Conservation (phyloP, 306 rosid genomes). For the Trifolium fragiferum region DNA sequence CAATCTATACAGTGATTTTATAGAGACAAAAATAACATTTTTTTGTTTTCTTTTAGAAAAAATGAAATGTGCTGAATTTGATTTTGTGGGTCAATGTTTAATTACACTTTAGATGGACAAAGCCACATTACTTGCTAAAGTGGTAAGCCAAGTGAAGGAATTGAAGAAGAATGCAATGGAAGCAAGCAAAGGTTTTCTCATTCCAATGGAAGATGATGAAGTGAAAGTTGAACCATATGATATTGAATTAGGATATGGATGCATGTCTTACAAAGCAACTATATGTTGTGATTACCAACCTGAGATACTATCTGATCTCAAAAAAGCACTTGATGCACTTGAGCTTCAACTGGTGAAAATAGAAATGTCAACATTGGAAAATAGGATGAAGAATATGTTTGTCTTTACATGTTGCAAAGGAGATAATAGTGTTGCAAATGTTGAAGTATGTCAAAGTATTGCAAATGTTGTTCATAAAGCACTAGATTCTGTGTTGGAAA, state of each 20-base stretch:
- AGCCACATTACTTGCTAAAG: conserved; percentile 82
- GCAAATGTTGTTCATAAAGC: conserved; percentile 60
- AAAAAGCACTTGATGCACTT: conserved; percentile 69
- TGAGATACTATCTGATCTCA: conserved; percentile 71
- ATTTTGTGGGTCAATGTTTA: conserved; percentile 40
- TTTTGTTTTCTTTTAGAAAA: not conserved
- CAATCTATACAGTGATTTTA: not conserved
- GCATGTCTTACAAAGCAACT: conserved; percentile 63
- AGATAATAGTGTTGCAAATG: conserved; percentile 34
- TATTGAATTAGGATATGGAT: conserved; percentile 48
- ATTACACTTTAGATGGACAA: conserved; percentile 73
- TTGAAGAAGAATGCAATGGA: conserved; percentile 72
- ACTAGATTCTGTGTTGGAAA: conserved; percentile 64
- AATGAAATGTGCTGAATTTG: conserved; percentile 28
- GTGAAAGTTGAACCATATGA: conserved; percentile 67
- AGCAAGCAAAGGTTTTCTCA: conserved; percentile 67
- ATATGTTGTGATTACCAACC: conserved; percentile 72
- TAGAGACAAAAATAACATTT: not conserved
- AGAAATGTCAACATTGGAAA: conserved; percentile 81
- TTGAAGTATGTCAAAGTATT: conserved; percentile 52
- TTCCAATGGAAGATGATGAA: conserved; percentile 84
- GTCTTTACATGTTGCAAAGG: conserved; percentile 55
- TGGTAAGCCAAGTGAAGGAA: conserved; percentile 71
- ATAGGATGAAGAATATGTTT: conserved; percentile 64
- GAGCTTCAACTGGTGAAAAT: conserved; percentile 59